Conservation (phyloP, 2,329 filamentous ascomycete genomes). For the Penicillium sp. region DNA sequence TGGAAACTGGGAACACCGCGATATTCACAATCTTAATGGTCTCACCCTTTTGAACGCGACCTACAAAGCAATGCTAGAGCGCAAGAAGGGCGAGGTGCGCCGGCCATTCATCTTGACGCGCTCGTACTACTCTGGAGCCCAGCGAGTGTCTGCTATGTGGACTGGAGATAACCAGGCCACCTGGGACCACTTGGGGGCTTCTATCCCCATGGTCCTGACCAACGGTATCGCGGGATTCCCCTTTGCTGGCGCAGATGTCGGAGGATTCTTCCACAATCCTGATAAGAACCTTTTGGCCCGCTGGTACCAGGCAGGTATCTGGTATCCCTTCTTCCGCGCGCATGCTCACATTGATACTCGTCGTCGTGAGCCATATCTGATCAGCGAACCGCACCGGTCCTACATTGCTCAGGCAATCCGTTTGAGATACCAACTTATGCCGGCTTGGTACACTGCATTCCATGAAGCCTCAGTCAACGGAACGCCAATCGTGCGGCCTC, state of each 20-base stretch:
- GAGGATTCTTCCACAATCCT: slow-evolving; percentile 97
- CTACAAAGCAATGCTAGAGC: slow-evolving; percentile 75
- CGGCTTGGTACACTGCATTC: slow-evolving; percentile 96
- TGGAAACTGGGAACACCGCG: slow-evolving; percentile 92
- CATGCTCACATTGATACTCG: slow-evolving; percentile 97
- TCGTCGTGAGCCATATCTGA: slow-evolving; percentile 86
- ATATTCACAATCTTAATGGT: slow-evolving; percentile 93
- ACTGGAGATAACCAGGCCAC: slow-evolving; percentile 94
- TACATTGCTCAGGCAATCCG: slow-evolving; percentile 87
- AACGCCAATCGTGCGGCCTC: slow-evolving; percentile 82
- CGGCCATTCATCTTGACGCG: slow-evolving; percentile 92
- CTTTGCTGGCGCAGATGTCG: slow-evolving; percentile 92
- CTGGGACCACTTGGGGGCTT: slow-evolving; percentile 86
- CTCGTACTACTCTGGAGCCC: slow-evolving; percentile 86
- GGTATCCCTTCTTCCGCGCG: slow-evolving; percentile 97
- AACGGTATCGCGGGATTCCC: slow-evolving; percentile 92
- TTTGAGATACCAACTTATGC: slow-evolving; percentile 83
- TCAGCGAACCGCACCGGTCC: slow-evolving; percentile 76
- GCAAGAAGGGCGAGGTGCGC: slow-evolving; percentile 79
- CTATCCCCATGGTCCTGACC: slow-evolving; percentile 89
- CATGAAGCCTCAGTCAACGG: slow-evolving; percentile 80
- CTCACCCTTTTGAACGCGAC: slow-evolving; percentile 95
- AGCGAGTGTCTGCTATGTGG: slow-evolving; percentile 94
- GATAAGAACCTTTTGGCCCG: slow-evolving; percentile 85
- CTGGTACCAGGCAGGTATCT: slow-evolving; percentile 96